phyloP scores from a whole-genome alignment of 306 rosid species.

The Ochetophila trinervis region DNA sequence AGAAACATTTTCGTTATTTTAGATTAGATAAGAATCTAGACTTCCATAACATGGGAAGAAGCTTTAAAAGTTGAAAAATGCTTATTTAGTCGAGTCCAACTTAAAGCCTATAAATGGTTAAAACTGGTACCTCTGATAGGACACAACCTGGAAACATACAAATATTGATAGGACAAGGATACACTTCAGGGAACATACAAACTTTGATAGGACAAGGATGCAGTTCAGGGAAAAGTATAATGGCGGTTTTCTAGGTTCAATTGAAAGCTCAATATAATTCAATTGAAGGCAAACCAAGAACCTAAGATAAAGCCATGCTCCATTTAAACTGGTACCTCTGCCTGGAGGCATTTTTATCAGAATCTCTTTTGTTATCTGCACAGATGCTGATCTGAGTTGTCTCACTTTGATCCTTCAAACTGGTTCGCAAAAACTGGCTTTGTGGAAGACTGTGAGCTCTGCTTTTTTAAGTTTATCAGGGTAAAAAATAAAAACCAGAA shows the following conservation, averaged over 20 bases:
- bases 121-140: too few relatives aligned
- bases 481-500: slow-evolving; percentile 2
- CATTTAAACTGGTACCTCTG: slow-evolving; percentile 51
- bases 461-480: slow-evolving; percentile 28
- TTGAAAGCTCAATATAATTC: slow-evolving; percentile 3
- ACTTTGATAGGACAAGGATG: too few relatives aligned
- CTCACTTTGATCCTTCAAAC: slow-evolving; percentile 34
- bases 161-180: too few relatives aligned
- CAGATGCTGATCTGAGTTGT: slow-evolving; percentile 29
- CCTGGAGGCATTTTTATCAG: slow-evolving; percentile 36
- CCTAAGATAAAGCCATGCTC: slow-evolving; percentile 16
- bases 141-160: too few relatives aligned
- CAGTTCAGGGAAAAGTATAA: slow-evolving; percentile 1
- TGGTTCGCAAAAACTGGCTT: slow-evolving; percentile 46
- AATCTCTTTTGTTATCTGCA: slow-evolving; percentile 29
- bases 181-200: background rate
- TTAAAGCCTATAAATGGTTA: too few relatives aligned
- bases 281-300: slow-evolving; percentile 11
- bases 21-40: too few relatives aligned
- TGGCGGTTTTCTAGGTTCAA: background rate
- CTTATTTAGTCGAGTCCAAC: too few relatives aligned
- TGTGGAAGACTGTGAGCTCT: slow-evolving; percentile 77
- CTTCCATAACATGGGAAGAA: too few relatives aligned
- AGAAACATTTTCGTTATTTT: too few relatives aligned
- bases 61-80: too few relatives aligned